phyloP scores from a whole-genome alignment of 495 filamentous ascomycete species.

The Rhizodiscina lignyota region DNA sequence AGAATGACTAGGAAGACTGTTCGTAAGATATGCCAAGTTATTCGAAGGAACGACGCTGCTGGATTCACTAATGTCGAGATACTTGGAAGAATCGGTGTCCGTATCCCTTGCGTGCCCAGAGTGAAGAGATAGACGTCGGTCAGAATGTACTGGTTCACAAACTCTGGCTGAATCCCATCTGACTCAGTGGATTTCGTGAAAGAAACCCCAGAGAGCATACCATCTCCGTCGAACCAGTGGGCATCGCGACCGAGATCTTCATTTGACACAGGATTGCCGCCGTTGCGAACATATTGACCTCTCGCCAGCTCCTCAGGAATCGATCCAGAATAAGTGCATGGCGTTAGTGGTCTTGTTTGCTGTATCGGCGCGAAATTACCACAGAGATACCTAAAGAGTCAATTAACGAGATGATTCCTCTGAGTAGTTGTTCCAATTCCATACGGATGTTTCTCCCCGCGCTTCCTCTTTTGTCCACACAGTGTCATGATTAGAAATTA shows the following conservation, averaged over 20 bases:
- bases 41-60: conserved; percentile 21
- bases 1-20: conserved; percentile 35
- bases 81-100: conserved; percentile 36
- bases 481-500: too few relatives aligned
- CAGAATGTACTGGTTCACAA: conserved; percentile 46
- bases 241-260: conserved; percentile 35
- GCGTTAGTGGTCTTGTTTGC: conserved; percentile 26
- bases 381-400: conserved; percentile 35
- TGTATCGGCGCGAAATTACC: conserved; percentile 51
- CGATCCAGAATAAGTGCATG: conserved; percentile 32
- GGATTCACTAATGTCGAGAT: conserved; percentile 43
- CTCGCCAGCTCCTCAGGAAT: conserved; percentile 43
- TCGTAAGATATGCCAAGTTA: conserved; percentile 30
- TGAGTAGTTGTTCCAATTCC: too few relatives aligned
- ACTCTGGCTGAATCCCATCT: conserved; percentile 31
- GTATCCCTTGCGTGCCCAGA: conserved; percentile 22
- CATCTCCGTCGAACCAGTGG: conserved; percentile 60
- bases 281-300: conserved; percentile 53
- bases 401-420: too few relatives aligned
- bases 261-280: conserved; percentile 47
- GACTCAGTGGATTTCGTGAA: conserved; percentile 25
- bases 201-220: conserved; percentile 48
- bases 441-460: too few relatives aligned
- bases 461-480: too few relatives aligned
- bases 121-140: conserved; percentile 52